Evolutionary conservation across 2,329 filamentous ascomycete genomes (phyloP), one percentile per base, ranked within the genome.

Genomic region (Hypoxylon rubiginosum): DNA sequence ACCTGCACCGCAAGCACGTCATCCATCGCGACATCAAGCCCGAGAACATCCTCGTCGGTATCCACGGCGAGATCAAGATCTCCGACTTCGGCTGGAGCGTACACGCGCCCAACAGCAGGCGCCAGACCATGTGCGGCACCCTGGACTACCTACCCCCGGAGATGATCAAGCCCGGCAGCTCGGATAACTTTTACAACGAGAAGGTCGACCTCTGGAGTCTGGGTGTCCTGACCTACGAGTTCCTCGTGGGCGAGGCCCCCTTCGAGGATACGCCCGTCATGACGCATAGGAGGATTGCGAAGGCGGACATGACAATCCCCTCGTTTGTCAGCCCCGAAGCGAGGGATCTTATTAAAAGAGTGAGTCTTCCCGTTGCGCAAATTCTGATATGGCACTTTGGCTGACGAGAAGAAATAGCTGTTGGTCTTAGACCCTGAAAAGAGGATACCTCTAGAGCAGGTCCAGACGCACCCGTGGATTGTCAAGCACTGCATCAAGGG

Each of bases 11-110:
- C 79, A 98, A 98, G 83, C 94, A 97, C 79, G 92, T 98, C 72
- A 98, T 98, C 83, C 95, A 98, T 81, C 88, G 94, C 64, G 94
- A 98, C 75, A 98, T 98, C 82, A 98, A 98, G 84, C 94, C 94
- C 2, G 94, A 98, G 81, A 98, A 98, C 76, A 98, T 98, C 70
- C 86, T 98, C 21, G 91, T 98, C 30, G 95, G 95, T 13, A 94
- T 98, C 65, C 95, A 98, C 77, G 96, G 94, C 71, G 96, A 99
- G 84, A 94, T 99, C 82, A 99, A 99, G 81, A 94, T 99, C 76
- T 97, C 93, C 4, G 96, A 99, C 80, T 99, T 98, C 76, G 95
- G 96, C 53, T 99, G 96, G 96, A 97, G 92, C 78, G 96, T 98
- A 3, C 96, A 99, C 80, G 96, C 96, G 4, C 96, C 96, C 28